A percentile compares a stretch with the other conserved stretches of the same genome.
Evolutionary conservation across 148 eudicot genomes (phyloP).

Genomic region (Heliamphora exappendiculata): DNA sequence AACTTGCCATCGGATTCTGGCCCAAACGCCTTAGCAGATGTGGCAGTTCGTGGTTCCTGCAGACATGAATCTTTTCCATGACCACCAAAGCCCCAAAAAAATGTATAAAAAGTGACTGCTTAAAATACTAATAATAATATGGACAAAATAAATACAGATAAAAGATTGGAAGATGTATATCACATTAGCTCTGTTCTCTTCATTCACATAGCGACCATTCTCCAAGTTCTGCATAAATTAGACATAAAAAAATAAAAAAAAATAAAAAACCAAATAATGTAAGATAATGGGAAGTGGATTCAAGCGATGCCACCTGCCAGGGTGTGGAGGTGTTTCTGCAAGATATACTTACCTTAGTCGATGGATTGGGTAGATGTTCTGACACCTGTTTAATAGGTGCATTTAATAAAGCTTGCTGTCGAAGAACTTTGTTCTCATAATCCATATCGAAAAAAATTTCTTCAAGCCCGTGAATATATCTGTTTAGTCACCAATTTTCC

Average conservation of each 20-base stretch:
- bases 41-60: constrained; percentile 56
- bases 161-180: constrained; percentile 3
- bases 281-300: not conserved
- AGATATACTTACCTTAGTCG: constrained; percentile 37
- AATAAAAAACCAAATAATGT: not conserved
- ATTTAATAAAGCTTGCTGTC: constrained; percentile 52
- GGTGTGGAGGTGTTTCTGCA: no score
- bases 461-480: constrained; percentile 52
- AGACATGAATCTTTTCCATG: not conserved
- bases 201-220: constrained; percentile 57
- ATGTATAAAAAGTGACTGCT: no score
- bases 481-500: no score
- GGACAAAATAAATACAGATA: not conserved
- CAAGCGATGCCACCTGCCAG: no score
- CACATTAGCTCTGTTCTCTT: constrained; percentile 42
- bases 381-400: constrained; percentile 32
- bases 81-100: not conserved
- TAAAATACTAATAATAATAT: no score
- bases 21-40: constrained; percentile 52
- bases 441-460: constrained; percentile 78
- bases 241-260: no score
- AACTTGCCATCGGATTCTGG: constrained; percentile 57
- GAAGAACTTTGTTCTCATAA: constrained; percentile 74
- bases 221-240: constrained; percentile 46
- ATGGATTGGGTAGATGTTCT: constrained; percentile 39